A percentile compares a stretch with the other conserved stretches of the same genome.
phyloP scores from a whole-genome alignment of 805 yeast species.

The Ogataea pini region DNA sequence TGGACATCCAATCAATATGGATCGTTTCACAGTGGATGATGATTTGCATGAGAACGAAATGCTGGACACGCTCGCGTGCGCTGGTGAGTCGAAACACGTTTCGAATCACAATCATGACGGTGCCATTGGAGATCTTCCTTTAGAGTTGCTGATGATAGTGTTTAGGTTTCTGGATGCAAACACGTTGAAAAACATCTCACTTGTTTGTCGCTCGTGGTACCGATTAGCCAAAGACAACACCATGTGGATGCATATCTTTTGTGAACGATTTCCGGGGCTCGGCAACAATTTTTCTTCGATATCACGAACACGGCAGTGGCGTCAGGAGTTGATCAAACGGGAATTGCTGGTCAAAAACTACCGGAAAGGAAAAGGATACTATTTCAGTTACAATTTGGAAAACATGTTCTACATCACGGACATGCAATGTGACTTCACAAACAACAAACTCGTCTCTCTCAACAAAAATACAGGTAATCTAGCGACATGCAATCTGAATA shows the following conservation, averaged over 20 bases:
- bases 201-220: conserved; percentile 53
- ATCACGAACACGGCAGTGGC: conserved; percentile 47
- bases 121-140: conserved; percentile 39
- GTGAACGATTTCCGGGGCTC: conserved; percentile 39
- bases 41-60: neutral
- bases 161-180: conserved; percentile 48
- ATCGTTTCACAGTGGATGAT: neutral
- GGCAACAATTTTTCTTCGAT: conserved; percentile 42
- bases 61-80: no score
- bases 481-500: conserved; percentile 23
- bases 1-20: neutral
- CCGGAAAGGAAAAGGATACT: conserved; percentile 37
- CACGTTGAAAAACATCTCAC: conserved; percentile 41
- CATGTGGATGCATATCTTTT: conserved; percentile 51
- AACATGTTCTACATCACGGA: conserved; percentile 28
- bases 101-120: no score
- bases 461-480: conserved; percentile 30
- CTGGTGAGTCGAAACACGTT: no score
- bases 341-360: conserved; percentile 37
- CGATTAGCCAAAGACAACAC: conserved; percentile 43
- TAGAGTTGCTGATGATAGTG: conserved; percentile 46
- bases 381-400: conserved; percentile 22
- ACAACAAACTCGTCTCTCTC: conserved; percentile 27
- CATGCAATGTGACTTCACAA: conserved; percentile 30
- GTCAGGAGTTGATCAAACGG: conserved; percentile 46